Evolutionary conservation across 495 filamentous ascomycete genomes (phyloP).

Genomic region (Cudoniella acicularis): DNA sequence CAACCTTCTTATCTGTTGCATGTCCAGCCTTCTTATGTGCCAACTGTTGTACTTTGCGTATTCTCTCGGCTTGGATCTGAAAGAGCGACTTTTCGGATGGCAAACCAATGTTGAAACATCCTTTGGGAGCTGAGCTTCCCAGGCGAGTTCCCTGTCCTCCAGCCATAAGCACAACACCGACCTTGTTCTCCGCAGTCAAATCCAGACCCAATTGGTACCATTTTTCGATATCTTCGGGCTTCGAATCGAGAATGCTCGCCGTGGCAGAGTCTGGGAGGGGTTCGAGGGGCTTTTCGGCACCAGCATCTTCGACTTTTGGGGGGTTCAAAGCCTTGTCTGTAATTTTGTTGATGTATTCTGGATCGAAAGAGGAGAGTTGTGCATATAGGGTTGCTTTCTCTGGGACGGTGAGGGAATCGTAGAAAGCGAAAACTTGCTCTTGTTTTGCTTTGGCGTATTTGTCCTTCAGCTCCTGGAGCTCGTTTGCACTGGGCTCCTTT

Average conservation of each 20-base stretch:
- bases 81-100: constrained; percentile 92
- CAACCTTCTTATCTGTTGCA: constrained; percentile 45
- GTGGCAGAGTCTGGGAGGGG: constrained; percentile 85
- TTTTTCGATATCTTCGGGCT: constrained; percentile 68
- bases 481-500: constrained; percentile 65
- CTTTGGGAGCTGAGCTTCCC: constrained; percentile 93
- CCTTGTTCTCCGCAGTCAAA: constrained; percentile 81
- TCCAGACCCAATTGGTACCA: constrained; percentile 87
- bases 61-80: constrained; percentile 94
- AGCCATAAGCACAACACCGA: constrained; percentile 94
- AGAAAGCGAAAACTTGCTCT: constrained; percentile 89
- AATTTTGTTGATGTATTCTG: constrained; percentile 77
- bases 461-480: constrained; percentile 69
- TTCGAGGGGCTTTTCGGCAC: constrained; percentile 63
- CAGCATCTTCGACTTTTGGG: constrained; percentile 53
- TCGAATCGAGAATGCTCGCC: constrained; percentile 89
- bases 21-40: constrained; percentile 68
- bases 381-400: constrained; percentile 79
- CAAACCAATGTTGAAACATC: constrained; percentile 92
- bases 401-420: constrained; percentile 63
- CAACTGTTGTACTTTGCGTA: constrained; percentile 78
- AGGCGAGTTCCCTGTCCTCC: constrained; percentile 94
- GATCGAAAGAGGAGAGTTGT: constrained; percentile 78
- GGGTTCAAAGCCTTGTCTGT: constrained; percentile 78
- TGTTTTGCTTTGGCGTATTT: constrained; percentile 79